phyloP scores from a whole-genome alignment of 345 rosid genomes.

The Syzygium jambos region DNA sequence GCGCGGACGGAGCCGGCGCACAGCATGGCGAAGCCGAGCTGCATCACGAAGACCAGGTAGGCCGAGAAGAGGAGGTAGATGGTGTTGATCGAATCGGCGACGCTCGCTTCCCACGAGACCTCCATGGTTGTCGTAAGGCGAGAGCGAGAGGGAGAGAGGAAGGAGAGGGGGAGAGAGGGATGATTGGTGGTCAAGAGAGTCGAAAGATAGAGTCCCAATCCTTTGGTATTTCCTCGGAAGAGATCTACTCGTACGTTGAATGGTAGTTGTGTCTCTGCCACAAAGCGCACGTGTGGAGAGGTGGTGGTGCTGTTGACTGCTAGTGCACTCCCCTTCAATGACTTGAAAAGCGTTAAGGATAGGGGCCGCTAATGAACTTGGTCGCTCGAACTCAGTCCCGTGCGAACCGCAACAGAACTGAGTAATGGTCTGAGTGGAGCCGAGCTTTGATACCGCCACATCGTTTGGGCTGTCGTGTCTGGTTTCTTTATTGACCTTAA shows the following conservation, averaged over 20 bases:
- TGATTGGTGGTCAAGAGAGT: not conserved
- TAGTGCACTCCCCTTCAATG: not conserved
- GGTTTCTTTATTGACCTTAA: not conserved
- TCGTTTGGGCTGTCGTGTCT: not conserved
- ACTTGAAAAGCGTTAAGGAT: not conserved
- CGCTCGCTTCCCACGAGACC: slow-evolving; percentile 53
- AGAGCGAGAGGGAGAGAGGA: not conserved
- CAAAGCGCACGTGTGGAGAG: not conserved
- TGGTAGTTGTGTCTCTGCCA: not conserved
- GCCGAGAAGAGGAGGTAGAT: slow-evolving; percentile 57
- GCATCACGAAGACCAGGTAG: slow-evolving; percentile 54
- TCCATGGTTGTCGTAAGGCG: slow-evolving; percentile 11
- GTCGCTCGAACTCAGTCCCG: not conserved
- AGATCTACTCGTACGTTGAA: not conserved
- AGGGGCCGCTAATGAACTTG: not conserved
- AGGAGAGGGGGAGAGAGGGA: not conserved
- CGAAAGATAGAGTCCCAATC: not conserved
- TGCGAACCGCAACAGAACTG: not conserved
- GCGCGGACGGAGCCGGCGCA: slow-evolving; percentile 69
- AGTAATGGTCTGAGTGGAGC: not conserved
- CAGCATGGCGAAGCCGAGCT: slow-evolving; percentile 72
- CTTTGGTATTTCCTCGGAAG: not conserved
- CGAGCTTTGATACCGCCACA: not conserved
- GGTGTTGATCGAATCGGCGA: slow-evolving; percentile 42
- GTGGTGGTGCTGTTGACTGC: not conserved